Evolutionary conservation across 768 basidiomycete genomes (phyloP).

Genomic region (Lentinula sp.): DNA sequence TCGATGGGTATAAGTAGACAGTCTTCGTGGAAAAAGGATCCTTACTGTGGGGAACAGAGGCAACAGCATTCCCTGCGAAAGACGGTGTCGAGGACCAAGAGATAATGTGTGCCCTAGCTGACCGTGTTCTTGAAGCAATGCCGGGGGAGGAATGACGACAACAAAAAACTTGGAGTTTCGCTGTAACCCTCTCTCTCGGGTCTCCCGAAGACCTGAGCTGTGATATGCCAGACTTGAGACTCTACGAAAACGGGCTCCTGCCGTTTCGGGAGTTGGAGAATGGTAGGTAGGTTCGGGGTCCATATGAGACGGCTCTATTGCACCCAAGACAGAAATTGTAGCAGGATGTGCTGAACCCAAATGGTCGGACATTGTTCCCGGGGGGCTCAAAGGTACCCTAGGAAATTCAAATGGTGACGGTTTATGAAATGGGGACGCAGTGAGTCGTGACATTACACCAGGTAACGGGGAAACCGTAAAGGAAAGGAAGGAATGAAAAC

Average conservation of each 20-base stretch:
- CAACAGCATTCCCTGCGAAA: constrained; percentile 68
- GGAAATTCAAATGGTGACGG: constrained; percentile 41
- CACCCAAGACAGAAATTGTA: constrained; percentile 6
- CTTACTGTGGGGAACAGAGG: constrained; percentile 68
- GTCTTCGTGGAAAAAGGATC: not conserved
- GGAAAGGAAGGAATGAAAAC: constrained; percentile 5
- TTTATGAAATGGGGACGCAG: constrained; percentile 37
- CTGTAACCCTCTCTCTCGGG: constrained; percentile 31
- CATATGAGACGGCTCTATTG: constrained; percentile 7
- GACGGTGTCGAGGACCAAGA: constrained; percentile 50
- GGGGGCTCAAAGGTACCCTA: constrained; percentile 31
- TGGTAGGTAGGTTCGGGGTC: constrained; percentile 11
- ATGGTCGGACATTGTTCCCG: constrained; percentile 29
- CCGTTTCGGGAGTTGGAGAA: constrained; percentile 20
- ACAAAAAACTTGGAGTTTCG: constrained; percentile 50
- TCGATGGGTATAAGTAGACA: constrained; percentile 3
- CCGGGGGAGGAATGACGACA: constrained; percentile 59
- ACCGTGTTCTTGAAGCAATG: constrained; percentile 53
- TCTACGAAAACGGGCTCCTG: constrained; percentile 33
- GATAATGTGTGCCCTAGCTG: constrained; percentile 53
- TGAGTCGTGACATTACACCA: constrained; percentile 35
- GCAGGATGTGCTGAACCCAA: constrained; percentile 11
- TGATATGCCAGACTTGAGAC: constrained; percentile 53
- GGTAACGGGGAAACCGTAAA: constrained; percentile 8
- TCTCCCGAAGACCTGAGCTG: constrained; percentile 37